phyloP scores from a whole-genome alignment of 2,329 filamentous ascomycete species.

The Penicillium rolfsii region DNA sequence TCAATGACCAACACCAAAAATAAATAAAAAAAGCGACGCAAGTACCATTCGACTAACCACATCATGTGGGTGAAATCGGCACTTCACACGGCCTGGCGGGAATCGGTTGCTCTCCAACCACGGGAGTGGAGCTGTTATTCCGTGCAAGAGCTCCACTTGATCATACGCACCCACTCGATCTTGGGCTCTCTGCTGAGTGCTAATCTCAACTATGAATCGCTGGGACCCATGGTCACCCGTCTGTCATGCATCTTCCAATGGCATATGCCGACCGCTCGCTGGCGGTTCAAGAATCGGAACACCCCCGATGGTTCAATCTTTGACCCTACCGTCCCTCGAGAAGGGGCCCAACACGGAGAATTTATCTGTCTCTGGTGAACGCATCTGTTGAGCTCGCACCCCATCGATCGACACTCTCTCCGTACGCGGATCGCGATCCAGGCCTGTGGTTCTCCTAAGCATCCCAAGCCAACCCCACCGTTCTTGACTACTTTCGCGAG shows the following conservation, averaged over 20 bases:
- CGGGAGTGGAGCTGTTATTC: slow-evolving; percentile 20
- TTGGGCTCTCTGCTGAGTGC: slow-evolving; percentile 21
- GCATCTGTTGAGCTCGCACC: neutral
- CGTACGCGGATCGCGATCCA: slow-evolving; percentile 16
- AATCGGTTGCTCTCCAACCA: neutral
- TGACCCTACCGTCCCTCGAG: neutral
- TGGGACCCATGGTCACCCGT: slow-evolving; percentile 13
- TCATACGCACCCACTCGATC: slow-evolving; percentile 14
- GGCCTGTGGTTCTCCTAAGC: slow-evolving; percentile 19
- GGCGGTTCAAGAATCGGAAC: neutral
- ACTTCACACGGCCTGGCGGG: slow-evolving; percentile 1
- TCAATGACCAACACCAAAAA: neutral
- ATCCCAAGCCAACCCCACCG: slow-evolving; percentile 18
- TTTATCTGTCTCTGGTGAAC: slow-evolving; percentile 6
- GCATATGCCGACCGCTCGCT: slow-evolving; percentile 2
- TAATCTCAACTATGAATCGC: slow-evolving; percentile 20
- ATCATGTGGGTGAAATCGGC: slow-evolving; percentile 4
- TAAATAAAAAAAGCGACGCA: neutral
- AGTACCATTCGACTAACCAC: neutral
- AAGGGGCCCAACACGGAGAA: slow-evolving; percentile 6
- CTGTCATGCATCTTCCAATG: slow-evolving; percentile 17
- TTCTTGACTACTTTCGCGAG: slow-evolving; percentile 25
- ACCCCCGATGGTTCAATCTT: neutral
- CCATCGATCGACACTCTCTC: slow-evolving; percentile 17
- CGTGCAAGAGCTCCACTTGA: slow-evolving; percentile 17